A percentile compares a stretch with the other conserved stretches of the same genome.
Conservation (phyloP, 176 grass and related monocot genomes). For the Urochloa ruziziensis region DNA sequence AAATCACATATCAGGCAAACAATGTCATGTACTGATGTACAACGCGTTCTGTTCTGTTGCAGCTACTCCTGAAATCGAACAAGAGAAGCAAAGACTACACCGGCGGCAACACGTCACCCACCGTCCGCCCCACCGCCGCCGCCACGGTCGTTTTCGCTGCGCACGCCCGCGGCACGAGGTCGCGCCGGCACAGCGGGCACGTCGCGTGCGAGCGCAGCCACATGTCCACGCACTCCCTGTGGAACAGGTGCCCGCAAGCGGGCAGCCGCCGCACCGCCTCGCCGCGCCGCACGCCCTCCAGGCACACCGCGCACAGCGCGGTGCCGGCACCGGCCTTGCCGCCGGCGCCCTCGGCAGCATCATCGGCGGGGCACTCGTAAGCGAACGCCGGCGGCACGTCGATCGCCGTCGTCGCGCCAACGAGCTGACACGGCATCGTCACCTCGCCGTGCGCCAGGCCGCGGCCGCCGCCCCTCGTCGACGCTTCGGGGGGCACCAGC, state of each 20-base stretch:
- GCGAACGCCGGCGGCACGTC: not conserved
- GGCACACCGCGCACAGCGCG: constrained; percentile 5
- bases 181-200: constrained; percentile 5
- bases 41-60: too few species aligned
- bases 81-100: not conserved
- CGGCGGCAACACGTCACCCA: not conserved
- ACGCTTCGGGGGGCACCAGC: not conserved
- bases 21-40: too few species aligned
- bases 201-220: not conserved
- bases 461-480: not conserved
- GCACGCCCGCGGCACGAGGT: not conserved
- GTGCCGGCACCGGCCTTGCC: not conserved
- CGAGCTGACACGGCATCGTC: not conserved
- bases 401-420: not conserved
- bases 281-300: not conserved
- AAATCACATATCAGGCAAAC: too few species aligned
- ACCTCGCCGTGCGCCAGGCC: not conserved
- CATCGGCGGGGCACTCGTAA: not conserved
- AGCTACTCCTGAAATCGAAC: not conserved
- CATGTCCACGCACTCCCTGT: constrained; percentile 5
- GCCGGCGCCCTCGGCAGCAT: not conserved
- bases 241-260: constrained; percentile 33
- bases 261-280: constrained; percentile 22
- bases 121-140: not conserved
- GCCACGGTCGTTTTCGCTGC: too few species aligned